Evolutionary conservation across 1,139 yeast genomes (phyloP).

Genomic region (Scheffersomyces cryptocercus): DNA sequence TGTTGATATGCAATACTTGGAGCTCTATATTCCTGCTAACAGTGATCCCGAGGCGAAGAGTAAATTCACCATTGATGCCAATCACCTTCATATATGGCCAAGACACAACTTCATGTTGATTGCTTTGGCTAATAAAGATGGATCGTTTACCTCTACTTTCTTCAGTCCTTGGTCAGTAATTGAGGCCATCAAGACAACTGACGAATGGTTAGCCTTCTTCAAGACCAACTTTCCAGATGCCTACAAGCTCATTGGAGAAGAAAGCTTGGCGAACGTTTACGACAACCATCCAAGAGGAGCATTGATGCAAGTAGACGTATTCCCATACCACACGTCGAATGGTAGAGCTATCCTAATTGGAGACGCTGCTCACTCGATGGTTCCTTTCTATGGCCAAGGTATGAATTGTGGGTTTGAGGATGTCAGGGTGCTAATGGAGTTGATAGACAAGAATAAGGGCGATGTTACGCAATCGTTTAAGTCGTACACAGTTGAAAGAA

Average conservation of each 20-base stretch:
- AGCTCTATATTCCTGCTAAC: conserved; percentile 69
- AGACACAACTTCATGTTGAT: conserved; percentile 83
- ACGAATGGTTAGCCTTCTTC: conserved; percentile 57
- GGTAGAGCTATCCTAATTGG: conserved; percentile 75
- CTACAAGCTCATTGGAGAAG: conserved; percentile 61
- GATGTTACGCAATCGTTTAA: conserved; percentile 54
- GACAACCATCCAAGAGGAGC: conserved; percentile 71
- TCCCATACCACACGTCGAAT: conserved; percentile 64
- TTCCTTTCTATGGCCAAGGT: conserved; percentile 96
- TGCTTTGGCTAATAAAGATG: conserved; percentile 82
- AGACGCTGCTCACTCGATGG: conserved; percentile 97
- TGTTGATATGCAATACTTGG: conserved; percentile 83
- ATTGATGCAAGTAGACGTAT: conserved; percentile 65
- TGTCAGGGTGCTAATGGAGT: conserved; percentile 63
- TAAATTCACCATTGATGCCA: conserved; percentile 59
- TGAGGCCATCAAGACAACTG: conserved; percentile 48
- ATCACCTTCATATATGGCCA: conserved; percentile 94
- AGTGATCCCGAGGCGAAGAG: conserved; percentile 15
- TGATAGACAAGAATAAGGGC: conserved; percentile 46
- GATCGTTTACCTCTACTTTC: conserved; percentile 86
- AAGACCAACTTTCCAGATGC: conserved; percentile 72
- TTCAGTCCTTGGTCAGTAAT: conserved; percentile 79
- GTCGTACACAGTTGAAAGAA: conserved; percentile 57
- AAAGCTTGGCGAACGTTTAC: conserved; percentile 52
- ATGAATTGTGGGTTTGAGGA: conserved; percentile 97